Conservation (phyloP, 2,329 filamentous ascomycete genomes). For the Chalaropsis thielavioides region DNA sequence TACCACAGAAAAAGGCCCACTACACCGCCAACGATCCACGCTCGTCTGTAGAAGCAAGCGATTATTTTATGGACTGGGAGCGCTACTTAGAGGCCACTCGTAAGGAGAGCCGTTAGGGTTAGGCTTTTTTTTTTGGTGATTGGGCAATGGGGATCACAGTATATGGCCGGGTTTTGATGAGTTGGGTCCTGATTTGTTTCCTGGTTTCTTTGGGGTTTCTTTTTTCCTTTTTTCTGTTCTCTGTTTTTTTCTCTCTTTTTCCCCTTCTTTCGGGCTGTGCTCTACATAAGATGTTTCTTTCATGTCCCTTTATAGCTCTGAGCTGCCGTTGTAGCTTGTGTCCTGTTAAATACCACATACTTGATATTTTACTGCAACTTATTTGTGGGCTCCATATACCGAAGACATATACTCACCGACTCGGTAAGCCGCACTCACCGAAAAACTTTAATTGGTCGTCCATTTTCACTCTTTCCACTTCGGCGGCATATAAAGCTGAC, state of each 20-base stretch:
- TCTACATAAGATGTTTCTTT: no score
- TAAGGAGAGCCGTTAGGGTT: neutral
- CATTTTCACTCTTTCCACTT: neutral
- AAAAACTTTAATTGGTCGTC: neutral
- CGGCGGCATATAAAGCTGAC: neutral
- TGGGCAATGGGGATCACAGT: neutral
- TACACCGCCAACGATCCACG: neutral
- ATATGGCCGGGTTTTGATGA: no score
- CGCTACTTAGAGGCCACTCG: neutral
- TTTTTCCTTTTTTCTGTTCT: no score
- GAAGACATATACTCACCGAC: neutral
- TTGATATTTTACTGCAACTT: no score
- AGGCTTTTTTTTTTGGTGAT: neutral
- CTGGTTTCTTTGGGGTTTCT: no score
- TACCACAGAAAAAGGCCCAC: neutral
- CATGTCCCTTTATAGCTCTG: no score
- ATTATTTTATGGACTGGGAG: slow-evolving; percentile 3
- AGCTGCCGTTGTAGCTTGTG: no score
- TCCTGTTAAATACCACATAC: no score
- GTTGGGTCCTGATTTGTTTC: no score
- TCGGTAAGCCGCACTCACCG: neutral
- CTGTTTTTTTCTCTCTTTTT: no score
- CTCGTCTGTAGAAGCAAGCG: neutral
- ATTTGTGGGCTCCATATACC: no score
- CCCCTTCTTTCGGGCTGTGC: no score